phyloP scores from a whole-genome alignment of 1,284 basidiomycete species.

The Malassezia cuniculi region DNA sequence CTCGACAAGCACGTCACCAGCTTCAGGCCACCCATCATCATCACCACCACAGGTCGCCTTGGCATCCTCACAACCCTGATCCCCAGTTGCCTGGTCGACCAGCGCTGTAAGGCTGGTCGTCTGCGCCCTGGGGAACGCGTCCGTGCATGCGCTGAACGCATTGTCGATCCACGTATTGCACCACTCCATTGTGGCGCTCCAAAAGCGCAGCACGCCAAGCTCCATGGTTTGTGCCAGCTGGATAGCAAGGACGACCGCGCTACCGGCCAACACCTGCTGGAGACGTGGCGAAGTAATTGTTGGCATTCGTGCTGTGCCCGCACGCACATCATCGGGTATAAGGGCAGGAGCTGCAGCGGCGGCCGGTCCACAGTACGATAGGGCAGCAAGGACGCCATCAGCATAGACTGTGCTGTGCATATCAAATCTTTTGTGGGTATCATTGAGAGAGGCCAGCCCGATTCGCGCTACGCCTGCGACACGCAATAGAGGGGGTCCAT shows the following conservation, averaged over 20 bases:
- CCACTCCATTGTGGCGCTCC: constrained; percentile 14
- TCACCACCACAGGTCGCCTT: background rate
- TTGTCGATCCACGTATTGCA: constrained; percentile 4
- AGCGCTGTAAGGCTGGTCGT: background rate
- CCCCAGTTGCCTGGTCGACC: constrained; percentile 3
- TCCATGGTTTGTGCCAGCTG: constrained; percentile 1
- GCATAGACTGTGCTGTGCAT: constrained; percentile 2
- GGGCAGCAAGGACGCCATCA: constrained; percentile 5
- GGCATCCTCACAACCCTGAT: background rate
- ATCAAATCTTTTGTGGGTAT: background rate
- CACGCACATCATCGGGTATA: background rate
- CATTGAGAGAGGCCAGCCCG: background rate
- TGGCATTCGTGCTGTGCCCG: background rate
- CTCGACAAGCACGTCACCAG: constrained; percentile 1
- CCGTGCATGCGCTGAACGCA: background rate
- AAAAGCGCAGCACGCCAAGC: constrained; percentile 5
- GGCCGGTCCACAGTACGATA: constrained; percentile 13
- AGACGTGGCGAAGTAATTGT: constrained; percentile 7
- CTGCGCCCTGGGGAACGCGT: constrained; percentile 2
- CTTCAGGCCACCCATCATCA: background rate
- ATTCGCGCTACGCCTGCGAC: background rate
- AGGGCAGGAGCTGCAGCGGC: constrained; percentile 6
- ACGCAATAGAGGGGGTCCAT: constrained; percentile 1
- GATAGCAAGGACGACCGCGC: background rate
- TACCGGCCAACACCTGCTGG: constrained; percentile 8